Conservation (phyloP, 1,139 yeast species). For the Sugiyamaella pinicola region DNA sequence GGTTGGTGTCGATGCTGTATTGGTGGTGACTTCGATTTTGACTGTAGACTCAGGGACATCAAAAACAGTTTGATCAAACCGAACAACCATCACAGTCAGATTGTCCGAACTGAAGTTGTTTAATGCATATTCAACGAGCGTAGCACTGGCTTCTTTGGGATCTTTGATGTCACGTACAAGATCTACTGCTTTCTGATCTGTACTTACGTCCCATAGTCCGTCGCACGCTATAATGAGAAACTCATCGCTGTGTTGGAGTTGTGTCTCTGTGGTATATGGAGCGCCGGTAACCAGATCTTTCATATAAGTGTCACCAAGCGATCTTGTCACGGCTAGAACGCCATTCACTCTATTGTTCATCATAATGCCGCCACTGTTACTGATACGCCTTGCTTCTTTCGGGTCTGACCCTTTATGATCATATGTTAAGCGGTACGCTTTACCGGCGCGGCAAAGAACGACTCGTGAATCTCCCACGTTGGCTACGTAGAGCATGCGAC, state of each 20-base stretch:
- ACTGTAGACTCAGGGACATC: background rate
- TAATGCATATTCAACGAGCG: slow-evolving; percentile 74
- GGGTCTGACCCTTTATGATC: slow-evolving; percentile 93
- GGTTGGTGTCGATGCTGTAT: background rate
- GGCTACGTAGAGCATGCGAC: slow-evolving; percentile 81
- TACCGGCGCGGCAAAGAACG: slow-evolving; percentile 71
- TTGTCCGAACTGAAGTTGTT: slow-evolving; percentile 85
- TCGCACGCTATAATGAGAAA: slow-evolving; percentile 90
- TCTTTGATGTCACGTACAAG: slow-evolving; percentile 57
- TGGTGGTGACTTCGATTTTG: slow-evolving; percentile 27
- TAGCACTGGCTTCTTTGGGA: slow-evolving; percentile 69
- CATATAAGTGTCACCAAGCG: slow-evolving; percentile 93
- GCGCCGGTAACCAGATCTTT: slow-evolving; percentile 86
- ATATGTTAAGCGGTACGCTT: slow-evolving; percentile 77
- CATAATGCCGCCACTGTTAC: slow-evolving; percentile 79
- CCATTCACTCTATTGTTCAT: slow-evolving; percentile 94
- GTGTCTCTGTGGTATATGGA: slow-evolving; percentile 91
- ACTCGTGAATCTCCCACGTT: slow-evolving; percentile 95
- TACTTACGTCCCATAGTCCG: slow-evolving; percentile 92
- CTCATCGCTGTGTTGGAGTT: slow-evolving; percentile 70
- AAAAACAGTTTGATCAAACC: slow-evolving; percentile 53
- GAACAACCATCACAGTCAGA: slow-evolving; percentile 86
- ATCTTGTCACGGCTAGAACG: slow-evolving; percentile 89
- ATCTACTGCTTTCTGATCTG: slow-evolving; percentile 79
- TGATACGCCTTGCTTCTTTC: slow-evolving; percentile 73